phyloP scores from a whole-genome alignment of 768 basidiomycete species.

The Tephrocybe sp. region DNA sequence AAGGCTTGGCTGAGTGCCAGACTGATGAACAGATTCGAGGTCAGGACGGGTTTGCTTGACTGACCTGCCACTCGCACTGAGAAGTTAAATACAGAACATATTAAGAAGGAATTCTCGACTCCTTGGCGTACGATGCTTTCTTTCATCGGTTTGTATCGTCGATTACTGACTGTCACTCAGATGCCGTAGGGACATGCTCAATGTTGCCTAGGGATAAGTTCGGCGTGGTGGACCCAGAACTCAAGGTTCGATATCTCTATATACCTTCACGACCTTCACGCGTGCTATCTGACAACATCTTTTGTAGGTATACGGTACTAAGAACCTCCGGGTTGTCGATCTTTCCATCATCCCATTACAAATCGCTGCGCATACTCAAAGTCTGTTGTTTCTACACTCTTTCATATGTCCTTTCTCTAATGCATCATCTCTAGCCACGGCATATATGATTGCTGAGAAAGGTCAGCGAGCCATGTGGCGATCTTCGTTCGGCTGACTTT shows the following conservation, averaged over 20 bases:
- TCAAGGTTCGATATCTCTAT: slow-evolving; percentile 35
- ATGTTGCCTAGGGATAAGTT: slow-evolving; percentile 51
- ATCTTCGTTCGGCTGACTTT: neutral
- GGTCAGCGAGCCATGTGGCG: slow-evolving; percentile 24
- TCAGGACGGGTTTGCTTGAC: neutral
- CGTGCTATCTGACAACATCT: too few species aligned
- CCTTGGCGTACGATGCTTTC: slow-evolving; percentile 17
- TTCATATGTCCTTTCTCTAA: neutral
- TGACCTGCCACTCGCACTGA: neutral
- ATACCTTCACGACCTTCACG: neutral
- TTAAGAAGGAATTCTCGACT: neutral
- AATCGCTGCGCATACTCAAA: slow-evolving; percentile 42
- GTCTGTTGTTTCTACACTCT: slow-evolving; percentile 9
- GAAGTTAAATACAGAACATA: neutral
- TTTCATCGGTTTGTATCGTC: too few species aligned
- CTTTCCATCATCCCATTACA: slow-evolving; percentile 49
- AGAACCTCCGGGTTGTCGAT: slow-evolving; percentile 52
- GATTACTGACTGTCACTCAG: too few species aligned
- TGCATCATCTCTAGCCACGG: slow-evolving; percentile 21
- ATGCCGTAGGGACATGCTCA: slow-evolving; percentile 46
- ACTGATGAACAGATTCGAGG: slow-evolving; percentile 34
- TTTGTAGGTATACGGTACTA: slow-evolving; percentile 51
- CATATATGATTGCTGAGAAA: slow-evolving; percentile 46
- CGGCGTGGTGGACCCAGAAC: slow-evolving; percentile 50
- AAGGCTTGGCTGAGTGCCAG: slow-evolving; percentile 25